Base-by-base conservation (phyloP, 2,329 filamentous ascomycete species). In the Phyllachora maydis region DNA sequence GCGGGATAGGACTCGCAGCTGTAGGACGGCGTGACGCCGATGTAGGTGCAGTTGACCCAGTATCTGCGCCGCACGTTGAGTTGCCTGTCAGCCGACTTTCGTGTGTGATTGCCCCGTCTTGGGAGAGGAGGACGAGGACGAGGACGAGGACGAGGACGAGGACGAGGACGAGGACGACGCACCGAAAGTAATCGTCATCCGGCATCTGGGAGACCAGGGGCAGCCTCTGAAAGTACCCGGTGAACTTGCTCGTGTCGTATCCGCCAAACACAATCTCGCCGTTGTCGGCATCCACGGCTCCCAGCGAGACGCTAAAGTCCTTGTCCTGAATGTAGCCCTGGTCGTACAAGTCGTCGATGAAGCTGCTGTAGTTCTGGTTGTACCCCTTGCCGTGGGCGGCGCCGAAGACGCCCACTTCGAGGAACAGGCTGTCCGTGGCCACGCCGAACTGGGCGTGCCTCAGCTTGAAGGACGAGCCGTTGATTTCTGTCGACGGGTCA, bases 221-320 rank as follows among this genome's bases (percentile, higher is more conserved):
- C 12, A 77, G 47, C 9, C 52, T 59, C 24, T 58, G 45, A 2
- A 81, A 57, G 1, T 42, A 38, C 16, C 73, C 74, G 0, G 51
- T 43, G 36, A 65, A 77, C 41, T 75, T 76, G 27, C 50, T 56
- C 1, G 56, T 65, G 38, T 77, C 67, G 32, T 76, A 52, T 14
- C 71, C 71, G 18, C 71, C 71, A 33, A 77, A 76, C 15, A 75
- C 53, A 26, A 76, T 59, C 8, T 62, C 59, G n/a, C 71, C 71
- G 8, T 61, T 57, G 27, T 52, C 55, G 24, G 65, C 54, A 26
- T 59, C 49, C 41, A 62, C 60, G 40, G 65, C 61, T 27, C 73
- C 69, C 11, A 76, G 51, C 30, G 65, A 72, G 11, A 78, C 45
- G 31, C 64, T 70, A 38, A 72, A 76, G 2, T 68, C 65, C 32